A percentile compares a stretch with the other conserved stretches of the same genome.
phyloP scores from a whole-genome alignment of 345 rosid genomes.

The Dimocarpus longan region DNA sequence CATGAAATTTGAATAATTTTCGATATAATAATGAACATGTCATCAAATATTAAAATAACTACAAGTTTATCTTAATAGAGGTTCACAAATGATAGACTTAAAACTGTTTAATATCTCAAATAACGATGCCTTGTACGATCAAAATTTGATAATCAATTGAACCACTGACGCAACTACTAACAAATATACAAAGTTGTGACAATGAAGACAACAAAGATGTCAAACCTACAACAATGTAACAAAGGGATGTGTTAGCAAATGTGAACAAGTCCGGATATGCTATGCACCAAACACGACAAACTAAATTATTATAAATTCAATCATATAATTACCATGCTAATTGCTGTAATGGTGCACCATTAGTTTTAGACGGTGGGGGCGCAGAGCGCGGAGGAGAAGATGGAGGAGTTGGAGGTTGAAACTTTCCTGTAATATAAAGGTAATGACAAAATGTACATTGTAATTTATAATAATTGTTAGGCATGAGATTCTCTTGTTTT shows the following conservation, averaged over 20 bases:
- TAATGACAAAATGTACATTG: neutral
- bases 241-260: neutral
- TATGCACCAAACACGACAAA: neutral
- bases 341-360: conserved; percentile 15
- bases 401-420: conserved; percentile 19
- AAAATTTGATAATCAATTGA: neutral
- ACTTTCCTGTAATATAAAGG: conserved; percentile 34
- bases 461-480: too few species aligned
- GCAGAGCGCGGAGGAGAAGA: conserved; percentile 22
- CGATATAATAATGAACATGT: too few species aligned
- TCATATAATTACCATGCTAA: conserved; percentile 29
- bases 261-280: neutral
- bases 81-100: too few species aligned
- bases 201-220: neutral
- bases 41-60: too few species aligned
- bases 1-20: too few species aligned
- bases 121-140: neutral
- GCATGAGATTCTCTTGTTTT: too few species aligned
- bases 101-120: too few species aligned
- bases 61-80: too few species aligned
- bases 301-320: neutral
- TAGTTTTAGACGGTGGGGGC: neutral
- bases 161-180: neutral
- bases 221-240: conserved; percentile 9
- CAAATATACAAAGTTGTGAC: conserved; percentile 12